Base-by-base conservation (phyloP, 768 basidiomycete genomes). In the Psilocybe sp. region DNA sequence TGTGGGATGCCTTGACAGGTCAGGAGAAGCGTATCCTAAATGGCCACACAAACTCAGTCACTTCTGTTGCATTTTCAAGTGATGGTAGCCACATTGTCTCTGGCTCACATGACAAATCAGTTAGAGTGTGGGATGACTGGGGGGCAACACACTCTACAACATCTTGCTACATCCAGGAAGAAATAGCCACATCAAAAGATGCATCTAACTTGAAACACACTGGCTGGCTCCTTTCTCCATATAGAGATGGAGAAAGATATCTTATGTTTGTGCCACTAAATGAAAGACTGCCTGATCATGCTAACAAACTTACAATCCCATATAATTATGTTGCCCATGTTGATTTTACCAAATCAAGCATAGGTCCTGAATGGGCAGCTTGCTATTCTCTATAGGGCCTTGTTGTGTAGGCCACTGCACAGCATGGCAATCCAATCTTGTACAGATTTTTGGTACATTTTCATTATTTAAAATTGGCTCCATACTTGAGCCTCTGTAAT, bases 301-400 rank as follows among this genome's bases (percentile, higher is more conserved):
- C 49, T 33, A 50, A 50, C 35, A 46, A 50, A 13, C 33, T 54
- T 23, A 54, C 49, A 12, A 50, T 54, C 11, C 53, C 53, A 35
- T 14, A 15, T n/a, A 40, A 43, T 40, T 34, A 12, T 32, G 33
- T 14, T 38, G 3, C 44, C 14, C 7, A 34, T 46, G 49, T 54
- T 47, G 44, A 54, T 38, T 50, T 54, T 28, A 46, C 43, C 12
- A 16, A 40, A 13, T 15, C 48, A 10, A 43, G 18, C 13, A 13
- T 54, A 4, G 53, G 53, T 31, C 14, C 6, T 46, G 44, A 50
- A 35, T 54, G 53, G 53, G 6, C 6, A 0, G 12, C 16, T 11
- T 54, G 53, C 28, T 54, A 54, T 37, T 15, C 15, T 46, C 7
- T 28, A 7, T 28, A 28, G 23, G n/a, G n/a, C n/a, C n/a, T n/a